Conservation (phyloP, 1,139 yeast genomes). For the Magnusiomyces tetraspermus region DNA sequence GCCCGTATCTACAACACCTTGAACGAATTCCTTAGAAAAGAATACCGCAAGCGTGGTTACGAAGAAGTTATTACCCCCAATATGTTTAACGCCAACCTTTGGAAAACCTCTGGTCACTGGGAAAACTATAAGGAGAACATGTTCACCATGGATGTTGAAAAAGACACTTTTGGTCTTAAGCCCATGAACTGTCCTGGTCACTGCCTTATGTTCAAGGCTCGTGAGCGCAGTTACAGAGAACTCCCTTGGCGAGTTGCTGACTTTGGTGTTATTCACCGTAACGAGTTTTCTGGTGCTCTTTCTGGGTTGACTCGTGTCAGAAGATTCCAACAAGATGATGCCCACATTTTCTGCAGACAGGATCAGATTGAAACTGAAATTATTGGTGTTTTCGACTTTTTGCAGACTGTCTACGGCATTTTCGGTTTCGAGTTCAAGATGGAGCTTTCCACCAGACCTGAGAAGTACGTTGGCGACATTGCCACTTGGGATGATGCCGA, state of each 20-base stretch:
- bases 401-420: slow-evolving; percentile 67
- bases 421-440: slow-evolving; percentile 84
- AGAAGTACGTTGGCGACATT: slow-evolving; percentile 75
- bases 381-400: slow-evolving; percentile 65
- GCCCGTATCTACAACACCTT: slow-evolving; percentile 87
- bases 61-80: slow-evolving; percentile 98
- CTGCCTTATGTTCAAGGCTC: slow-evolving; percentile 75
- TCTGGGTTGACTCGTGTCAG: slow-evolving; percentile 92
- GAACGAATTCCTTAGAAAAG: slow-evolving; percentile 64
- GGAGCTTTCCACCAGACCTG: slow-evolving; percentile 92
- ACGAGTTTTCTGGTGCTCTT: slow-evolving; percentile 87
- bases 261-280: slow-evolving; percentile 90
- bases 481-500: slow-evolving; percentile 91
- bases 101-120: slow-evolving; percentile 99
- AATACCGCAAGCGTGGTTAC: slow-evolving; percentile 85
- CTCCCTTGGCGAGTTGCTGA: slow-evolving; percentile 96
- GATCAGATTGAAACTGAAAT: slow-evolving; percentile 84
- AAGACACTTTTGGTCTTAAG: slow-evolving; percentile 73
- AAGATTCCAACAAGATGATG: slow-evolving; percentile 98
- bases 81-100: slow-evolving; percentile 88
- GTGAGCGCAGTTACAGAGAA: slow-evolving; percentile 89
- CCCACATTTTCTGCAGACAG: slow-evolving; percentile 88
- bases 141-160: slow-evolving; percentile 94
- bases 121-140: slow-evolving; percentile 91
- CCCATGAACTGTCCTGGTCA: slow-evolving; percentile 99